These are phyloP conservation scores for Aspergillus baeticus DNA, from an alignment of 495 filamentous ascomycete species.

Conservation along the genomic window DNA sequence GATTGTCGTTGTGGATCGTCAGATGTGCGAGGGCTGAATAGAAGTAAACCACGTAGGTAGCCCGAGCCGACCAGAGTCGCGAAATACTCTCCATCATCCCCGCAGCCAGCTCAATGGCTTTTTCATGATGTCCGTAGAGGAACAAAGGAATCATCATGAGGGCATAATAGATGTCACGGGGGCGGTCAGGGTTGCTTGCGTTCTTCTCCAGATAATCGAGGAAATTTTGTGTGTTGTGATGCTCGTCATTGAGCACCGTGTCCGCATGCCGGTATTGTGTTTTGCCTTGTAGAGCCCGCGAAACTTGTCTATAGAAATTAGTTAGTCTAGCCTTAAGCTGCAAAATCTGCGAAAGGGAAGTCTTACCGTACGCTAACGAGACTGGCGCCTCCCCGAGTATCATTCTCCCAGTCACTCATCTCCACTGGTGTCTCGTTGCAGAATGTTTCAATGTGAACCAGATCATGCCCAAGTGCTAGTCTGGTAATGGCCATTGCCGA, in stretches of 20 bases:
- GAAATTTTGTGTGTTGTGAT: conserved; percentile 65
- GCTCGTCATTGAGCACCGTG: conserved; percentile 67
- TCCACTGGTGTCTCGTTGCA: conserved; percentile 74
- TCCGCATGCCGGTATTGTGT: conserved; percentile 57
- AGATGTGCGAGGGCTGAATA: conserved; percentile 69
- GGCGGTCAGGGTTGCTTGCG: conserved; percentile 56
- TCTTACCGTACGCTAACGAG: conserved; percentile 58
- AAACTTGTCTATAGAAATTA: conserved; percentile 55
- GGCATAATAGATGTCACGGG: conserved; percentile 70
- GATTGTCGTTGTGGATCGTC: conserved; percentile 58
- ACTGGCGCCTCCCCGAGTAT: conserved; percentile 76
- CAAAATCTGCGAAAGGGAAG: not conserved
- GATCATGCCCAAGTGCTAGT: conserved; percentile 72
- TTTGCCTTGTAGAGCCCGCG: conserved; percentile 80
- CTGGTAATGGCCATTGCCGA: conserved; percentile 69
- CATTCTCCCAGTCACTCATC: conserved; percentile 67
- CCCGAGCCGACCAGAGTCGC: conserved; percentile 71
- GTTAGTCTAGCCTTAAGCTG: conserved; percentile 6
- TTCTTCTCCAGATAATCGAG: conserved; percentile 51
- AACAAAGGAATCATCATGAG: conserved; percentile 71
- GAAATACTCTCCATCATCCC: conserved; percentile 56
- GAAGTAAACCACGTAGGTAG: conserved; percentile 61
- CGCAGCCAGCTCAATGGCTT: conserved; percentile 66
- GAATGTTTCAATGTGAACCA: conserved; percentile 71
- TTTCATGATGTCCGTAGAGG: conserved; percentile 70